phyloP scores from a whole-genome alignment of 495 filamentous ascomycete species.

The Hyaloscypha bicolor region DNA sequence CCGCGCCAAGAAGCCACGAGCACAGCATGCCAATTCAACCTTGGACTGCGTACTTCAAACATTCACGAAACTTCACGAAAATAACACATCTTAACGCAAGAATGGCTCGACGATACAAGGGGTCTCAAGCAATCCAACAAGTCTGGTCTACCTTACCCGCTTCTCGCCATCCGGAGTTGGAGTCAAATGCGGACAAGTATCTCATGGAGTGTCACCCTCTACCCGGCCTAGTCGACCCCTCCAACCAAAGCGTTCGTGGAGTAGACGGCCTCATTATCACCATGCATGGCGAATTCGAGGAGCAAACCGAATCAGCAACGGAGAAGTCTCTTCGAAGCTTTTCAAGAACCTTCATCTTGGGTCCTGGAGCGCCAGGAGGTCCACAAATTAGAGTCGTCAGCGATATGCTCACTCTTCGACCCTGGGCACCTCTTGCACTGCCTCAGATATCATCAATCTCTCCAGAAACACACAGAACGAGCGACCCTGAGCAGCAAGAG shows the following conservation, averaged over 20 bases:
- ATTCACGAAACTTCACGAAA: constrained; percentile 78
- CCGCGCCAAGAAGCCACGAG: constrained; percentile 54
- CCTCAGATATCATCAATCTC: constrained; percentile 5
- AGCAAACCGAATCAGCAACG: constrained; percentile 56
- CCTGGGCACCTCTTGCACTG: constrained; percentile 48
- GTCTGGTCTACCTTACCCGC: constrained; percentile 70
- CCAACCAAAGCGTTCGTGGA: constrained; percentile 62
- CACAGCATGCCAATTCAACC: constrained; percentile 36
- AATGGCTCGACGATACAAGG: constrained; percentile 65
- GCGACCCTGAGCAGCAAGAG: constrained; percentile 14
- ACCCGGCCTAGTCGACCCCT: constrained; percentile 69
- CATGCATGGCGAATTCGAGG: constrained; percentile 82
- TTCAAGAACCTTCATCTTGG: constrained; percentile 81
- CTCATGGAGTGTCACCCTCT: constrained; percentile 81
- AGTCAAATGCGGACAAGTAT: constrained; percentile 65
- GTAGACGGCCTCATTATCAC: constrained; percentile 79
- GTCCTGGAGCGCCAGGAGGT: constrained; percentile 63
- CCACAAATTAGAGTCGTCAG: constrained; percentile 73
- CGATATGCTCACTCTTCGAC: constrained; percentile 74
- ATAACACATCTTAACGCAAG: constrained; percentile 60
- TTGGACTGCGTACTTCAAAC: constrained; percentile 78
- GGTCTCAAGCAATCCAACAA: constrained; percentile 65
- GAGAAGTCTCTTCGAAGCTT: constrained; percentile 70
- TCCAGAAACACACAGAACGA: neutral
- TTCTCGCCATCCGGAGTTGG: constrained; percentile 74